A percentile compares a stretch with the other conserved stretches of the same genome.
These are phyloP conservation scores for Calonectria pseudoreteaudii DNA, from an alignment of 2,329 filamentous ascomycete species.

Conservation along the genomic window DNA sequence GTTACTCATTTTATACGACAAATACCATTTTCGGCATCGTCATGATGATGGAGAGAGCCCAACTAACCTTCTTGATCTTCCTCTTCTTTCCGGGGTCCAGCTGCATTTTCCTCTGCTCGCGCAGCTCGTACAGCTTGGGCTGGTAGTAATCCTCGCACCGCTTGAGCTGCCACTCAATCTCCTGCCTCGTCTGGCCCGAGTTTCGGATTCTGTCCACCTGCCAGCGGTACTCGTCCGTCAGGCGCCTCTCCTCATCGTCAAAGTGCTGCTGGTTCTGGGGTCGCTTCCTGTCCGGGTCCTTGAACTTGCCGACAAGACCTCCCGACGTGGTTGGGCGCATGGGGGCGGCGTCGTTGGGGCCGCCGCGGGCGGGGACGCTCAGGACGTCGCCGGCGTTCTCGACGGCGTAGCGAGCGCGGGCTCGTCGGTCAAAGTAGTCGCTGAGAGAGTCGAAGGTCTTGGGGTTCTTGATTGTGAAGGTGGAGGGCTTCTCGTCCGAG, in stretches of 20 bases:
- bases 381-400: not conserved
- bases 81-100: not conserved
- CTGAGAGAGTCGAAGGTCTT: not conserved
- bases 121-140: not conserved
- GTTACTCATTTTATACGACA: too few species aligned
- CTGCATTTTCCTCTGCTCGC: not conserved
- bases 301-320: not conserved
- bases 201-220: constrained; percentile 2
- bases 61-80: constrained; percentile 6
- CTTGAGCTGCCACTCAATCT: not conserved
- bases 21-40: too few species aligned
- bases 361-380: not conserved
- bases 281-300: not conserved
- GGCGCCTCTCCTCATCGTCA: not conserved
- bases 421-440: not conserved
- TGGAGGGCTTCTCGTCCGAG: not conserved
- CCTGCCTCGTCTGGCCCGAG: not conserved
- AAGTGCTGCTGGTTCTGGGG: not conserved
- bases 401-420: not conserved
- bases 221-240: not conserved
- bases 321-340: not conserved
- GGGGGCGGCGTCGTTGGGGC: not conserved
- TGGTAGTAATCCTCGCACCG: not conserved
- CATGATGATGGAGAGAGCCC: too few species aligned
- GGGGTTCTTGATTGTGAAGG: not conserved